Conservation (phyloP, 805 yeast genomes). For the Candida sithepensis region DNA sequence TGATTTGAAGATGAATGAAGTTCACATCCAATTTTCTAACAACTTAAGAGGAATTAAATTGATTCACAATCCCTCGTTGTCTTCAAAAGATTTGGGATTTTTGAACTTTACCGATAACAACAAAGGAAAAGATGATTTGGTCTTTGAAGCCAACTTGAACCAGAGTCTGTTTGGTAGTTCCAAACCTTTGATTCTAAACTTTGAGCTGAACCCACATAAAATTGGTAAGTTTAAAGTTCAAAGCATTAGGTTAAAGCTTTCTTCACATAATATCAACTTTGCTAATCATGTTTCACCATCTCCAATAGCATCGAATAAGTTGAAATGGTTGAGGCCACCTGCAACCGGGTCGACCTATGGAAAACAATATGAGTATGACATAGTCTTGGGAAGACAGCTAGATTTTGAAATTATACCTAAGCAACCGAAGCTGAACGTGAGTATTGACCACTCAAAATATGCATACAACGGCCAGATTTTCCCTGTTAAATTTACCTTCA, state of each 20-base stretch:
- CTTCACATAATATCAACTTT: constrained; percentile 11
- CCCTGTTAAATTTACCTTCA: constrained; percentile 21
- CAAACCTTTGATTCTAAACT: constrained; percentile 13
- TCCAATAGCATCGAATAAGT: constrained; percentile 1
- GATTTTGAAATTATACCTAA: constrained; percentile 36
- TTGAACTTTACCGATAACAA: constrained; percentile 4
- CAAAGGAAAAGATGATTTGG: constrained; percentile 4
- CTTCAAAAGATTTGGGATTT: neutral
- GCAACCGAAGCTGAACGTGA: constrained; percentile 32
- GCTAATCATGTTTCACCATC: constrained; percentile 12
- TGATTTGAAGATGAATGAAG: constrained; percentile 12
- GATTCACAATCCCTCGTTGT: constrained; percentile 8
- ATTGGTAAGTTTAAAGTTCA: constrained; percentile 25
- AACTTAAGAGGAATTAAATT: constrained; percentile 9
- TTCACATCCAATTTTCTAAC: constrained; percentile 20
- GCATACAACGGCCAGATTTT: constrained; percentile 33
- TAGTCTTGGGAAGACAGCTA: constrained; percentile 10
- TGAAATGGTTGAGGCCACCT: constrained; percentile 14
- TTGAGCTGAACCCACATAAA: constrained; percentile 17
- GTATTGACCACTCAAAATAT: constrained; percentile 21
- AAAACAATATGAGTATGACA: constrained; percentile 10
- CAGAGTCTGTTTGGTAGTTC: too few relatives aligned
- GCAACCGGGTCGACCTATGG: neutral
- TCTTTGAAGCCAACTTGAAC: constrained; percentile 13
- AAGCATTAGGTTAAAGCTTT: constrained; percentile 13